Base-by-base conservation (phyloP, 805 yeast species). In the Myxozyma geophila region DNA sequence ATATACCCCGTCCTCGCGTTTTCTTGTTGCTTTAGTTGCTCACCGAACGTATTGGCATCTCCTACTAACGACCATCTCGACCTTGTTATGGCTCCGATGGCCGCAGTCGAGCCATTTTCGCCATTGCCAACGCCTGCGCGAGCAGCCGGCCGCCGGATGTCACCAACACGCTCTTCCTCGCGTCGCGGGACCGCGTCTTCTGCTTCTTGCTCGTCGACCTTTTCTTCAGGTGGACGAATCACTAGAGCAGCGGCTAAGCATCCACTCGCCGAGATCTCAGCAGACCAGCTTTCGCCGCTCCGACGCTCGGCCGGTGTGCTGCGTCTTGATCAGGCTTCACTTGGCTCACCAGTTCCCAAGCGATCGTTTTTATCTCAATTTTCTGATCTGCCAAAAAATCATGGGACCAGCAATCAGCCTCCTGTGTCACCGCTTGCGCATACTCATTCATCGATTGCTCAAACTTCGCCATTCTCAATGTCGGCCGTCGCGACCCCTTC, bases 231-330 rank as follows among this genome's bases (percentile, higher is more conserved):
- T 13, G 58, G 63, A 9, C 63, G 67, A 9, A 46, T 59, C 36
- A 64, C 67, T 3, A 58, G 67, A 17, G 69, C 67, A 7, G 23
- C 64, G 7, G 47, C 69, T 6, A 64, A 58, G 49, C 67, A 63
- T 17, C 59, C 69, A 19, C 53, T 62, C 17, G 23, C 63, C 6
- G 52, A 37, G 43, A 37, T 44, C 21, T 19, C 62, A 4, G 36
- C 54, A n/a, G 54, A 57, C 28, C 61, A 62, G 33, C 52, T 62
- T n/a, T 66, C 68, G 33, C 69, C 77, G 40, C 67, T 79, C 35
- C 74, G 78, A 13, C 73, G 81, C 40, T 79, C 81, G 4, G 72
- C 77, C 28, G 80, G 81, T 8, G 71, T 78, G 43, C 67, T 78
- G 43, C 78, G 78, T 66, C 76, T 78, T 43, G 80, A 77, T 63